Evolutionary conservation across 2,329 filamentous ascomycete species (phyloP).

Genomic region (Trichoderma koningii): DNA sequence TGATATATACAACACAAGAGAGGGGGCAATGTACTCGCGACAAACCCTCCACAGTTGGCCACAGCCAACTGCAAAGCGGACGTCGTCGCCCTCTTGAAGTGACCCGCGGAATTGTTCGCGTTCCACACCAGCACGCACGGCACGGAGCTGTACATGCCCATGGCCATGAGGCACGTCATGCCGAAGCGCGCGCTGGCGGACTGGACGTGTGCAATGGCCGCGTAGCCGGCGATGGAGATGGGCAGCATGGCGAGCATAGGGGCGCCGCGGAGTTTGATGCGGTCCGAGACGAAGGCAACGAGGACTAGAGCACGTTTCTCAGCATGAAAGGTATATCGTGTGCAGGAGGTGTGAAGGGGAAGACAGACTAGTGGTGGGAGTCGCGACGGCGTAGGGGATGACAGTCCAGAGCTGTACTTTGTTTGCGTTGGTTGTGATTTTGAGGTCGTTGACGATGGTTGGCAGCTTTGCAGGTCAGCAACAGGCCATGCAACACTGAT

Average conservation of each 20-base stretch:
- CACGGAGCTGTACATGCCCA: conserved; percentile 63
- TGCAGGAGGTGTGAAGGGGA: not conserved
- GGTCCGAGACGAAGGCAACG: conserved; percentile 61
- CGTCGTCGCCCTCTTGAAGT: conserved; percentile 70
- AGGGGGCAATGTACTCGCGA: conserved; percentile 51
- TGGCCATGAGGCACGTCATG: conserved; percentile 69
- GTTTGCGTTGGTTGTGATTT: conserved; percentile 56
- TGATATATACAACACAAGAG: not conserved
- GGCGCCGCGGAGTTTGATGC: conserved; percentile 58
- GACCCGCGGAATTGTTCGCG: conserved; percentile 67
- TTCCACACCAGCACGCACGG: conserved; percentile 67
- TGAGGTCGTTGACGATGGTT: conserved; percentile 62
- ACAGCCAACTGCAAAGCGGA: conserved; percentile 66
- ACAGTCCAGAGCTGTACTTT: conserved; percentile 64
- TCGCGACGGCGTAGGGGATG: conserved; percentile 63
- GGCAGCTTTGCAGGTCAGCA: conserved; percentile 49
- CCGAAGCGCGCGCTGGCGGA: conserved; percentile 59
- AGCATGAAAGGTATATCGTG: not conserved
- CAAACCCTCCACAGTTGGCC: conserved; percentile 68
- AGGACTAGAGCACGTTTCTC: conserved; percentile 46
- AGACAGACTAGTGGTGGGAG: conserved; percentile 54
- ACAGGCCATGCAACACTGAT: not conserved
- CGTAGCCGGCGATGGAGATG: conserved; percentile 66
- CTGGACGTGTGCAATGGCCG: conserved; percentile 59
- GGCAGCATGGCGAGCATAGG: conserved; percentile 66